Evolutionary conservation across 2,329 filamentous ascomycete genomes (phyloP), one percentile per base, ranked within the genome.

Genomic region (Onygena corvina): DNA sequence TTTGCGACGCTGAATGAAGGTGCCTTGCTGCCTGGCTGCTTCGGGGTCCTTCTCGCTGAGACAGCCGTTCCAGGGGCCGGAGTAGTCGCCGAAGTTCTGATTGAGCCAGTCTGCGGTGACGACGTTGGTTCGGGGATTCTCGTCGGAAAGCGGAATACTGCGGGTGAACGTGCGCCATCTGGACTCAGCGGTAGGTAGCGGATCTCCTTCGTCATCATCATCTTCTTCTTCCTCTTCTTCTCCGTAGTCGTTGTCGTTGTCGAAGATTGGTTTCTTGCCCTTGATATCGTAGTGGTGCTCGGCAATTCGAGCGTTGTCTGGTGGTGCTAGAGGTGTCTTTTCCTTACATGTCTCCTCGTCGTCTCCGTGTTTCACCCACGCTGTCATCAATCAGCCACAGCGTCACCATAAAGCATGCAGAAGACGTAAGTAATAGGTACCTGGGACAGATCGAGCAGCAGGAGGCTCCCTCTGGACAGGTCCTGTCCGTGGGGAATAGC

Each of bases 51-150:
- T 71, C 36, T 67, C 64, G n/a, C 64, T 59, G 23, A 64, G 61
- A 35, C 61, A 64, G 38, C 72, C 73, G 40, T 76, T 66, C 77
- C 79, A 83, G 18, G 70, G 70, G 30, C 63, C 61, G 3, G 67
- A 68, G 51, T 70, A 73, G 53, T 71, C 65, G 16, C 65, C 66
- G 31, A 68, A 58, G 50, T 73, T 67, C 48, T 67, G 57, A 53
- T 68, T 64, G 54, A 72, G 51, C 69, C 67, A 74, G 47, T 74
- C 71, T 9, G 62, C 56, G 6, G 65, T 64, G 38, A 72, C 71
- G 16, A 62, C 61, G 56, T 71, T 66, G 50, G 64, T 64, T 54
- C 68, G 61, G 11, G 60, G 54, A 3, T 58, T 59, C 29, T 59
- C 53, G n/a, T 61, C 58, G 14, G 63, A 0, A 70, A 67, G 54